Evolutionary conservation across 352 stramenopile genomes (phyloP).

Genomic region (Globisporangium recalcitrans): DNA sequence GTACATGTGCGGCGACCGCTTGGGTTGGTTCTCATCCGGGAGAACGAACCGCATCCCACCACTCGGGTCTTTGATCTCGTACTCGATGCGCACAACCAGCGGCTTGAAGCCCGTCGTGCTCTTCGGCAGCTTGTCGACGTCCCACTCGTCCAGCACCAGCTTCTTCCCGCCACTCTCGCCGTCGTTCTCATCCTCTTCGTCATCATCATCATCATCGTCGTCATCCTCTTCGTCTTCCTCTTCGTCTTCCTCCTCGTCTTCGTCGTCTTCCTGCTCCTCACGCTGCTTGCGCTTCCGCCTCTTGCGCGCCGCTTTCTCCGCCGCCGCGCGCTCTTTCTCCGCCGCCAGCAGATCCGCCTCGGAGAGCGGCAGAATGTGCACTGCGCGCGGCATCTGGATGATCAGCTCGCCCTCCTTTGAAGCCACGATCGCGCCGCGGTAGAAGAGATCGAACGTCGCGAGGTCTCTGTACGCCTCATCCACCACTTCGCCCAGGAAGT

Average conservation of each 20-base stretch:
- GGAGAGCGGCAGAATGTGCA: slow-evolving; percentile 48
- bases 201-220: slow-evolving; percentile 31
- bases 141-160: slow-evolving; percentile 58
- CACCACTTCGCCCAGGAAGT: slow-evolving; percentile 72
- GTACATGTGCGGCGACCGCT: slow-evolving; percentile 82
- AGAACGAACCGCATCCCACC: slow-evolving; percentile 71
- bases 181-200: slow-evolving; percentile 35
- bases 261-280: slow-evolving; percentile 9
- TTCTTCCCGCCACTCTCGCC: slow-evolving; percentile 22
- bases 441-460: slow-evolving; percentile 81
- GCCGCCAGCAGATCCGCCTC: slow-evolving; percentile 14
- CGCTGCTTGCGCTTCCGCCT: slow-evolving; percentile 16
- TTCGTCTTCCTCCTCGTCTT: slow-evolving; percentile 24
- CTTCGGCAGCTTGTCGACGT: slow-evolving; percentile 58
- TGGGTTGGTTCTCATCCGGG: slow-evolving; percentile 61
- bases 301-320: slow-evolving; percentile 12
- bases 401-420: slow-evolving; percentile 82
- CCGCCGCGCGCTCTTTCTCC: slow-evolving; percentile 11
- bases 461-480: slow-evolving; percentile 77
- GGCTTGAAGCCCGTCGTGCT: slow-evolving; percentile 70
- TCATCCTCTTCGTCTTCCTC: slow-evolving; percentile 37
- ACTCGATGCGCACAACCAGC: slow-evolving; percentile 68
- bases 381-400: slow-evolving; percentile 57
- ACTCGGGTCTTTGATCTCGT: slow-evolving; percentile 64
- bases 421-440: slow-evolving; percentile 76